phyloP scores from a whole-genome alignment of 2,329 filamentous ascomycete species.

The Colletotrichum eleusines region DNA sequence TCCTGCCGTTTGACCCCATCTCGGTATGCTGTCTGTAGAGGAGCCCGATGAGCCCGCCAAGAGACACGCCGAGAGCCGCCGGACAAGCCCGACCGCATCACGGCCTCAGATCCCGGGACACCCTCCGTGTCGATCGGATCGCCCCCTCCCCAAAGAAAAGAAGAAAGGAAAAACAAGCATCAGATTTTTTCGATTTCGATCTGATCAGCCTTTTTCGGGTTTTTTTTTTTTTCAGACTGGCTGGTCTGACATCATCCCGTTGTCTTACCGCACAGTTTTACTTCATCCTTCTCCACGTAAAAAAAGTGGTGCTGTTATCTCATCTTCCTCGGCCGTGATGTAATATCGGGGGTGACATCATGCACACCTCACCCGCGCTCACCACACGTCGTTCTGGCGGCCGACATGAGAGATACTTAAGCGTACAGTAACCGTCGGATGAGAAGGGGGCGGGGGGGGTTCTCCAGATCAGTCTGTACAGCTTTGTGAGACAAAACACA shows the following conservation, averaged over 20 bases:
- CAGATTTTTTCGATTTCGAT: conserved; percentile 15
- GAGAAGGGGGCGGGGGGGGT: no score
- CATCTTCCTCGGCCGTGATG: conserved; percentile 22
- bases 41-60: not conserved
- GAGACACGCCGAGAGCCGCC: not conserved
- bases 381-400: not conserved
- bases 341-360: conserved; percentile 27
- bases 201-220: no score
- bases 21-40: not conserved
- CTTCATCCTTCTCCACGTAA: conserved; percentile 8
- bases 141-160: not conserved
- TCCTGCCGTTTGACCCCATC: not conserved
- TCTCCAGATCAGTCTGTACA: not conserved
- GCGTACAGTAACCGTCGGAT: not conserved
- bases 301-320: conserved; percentile 39
- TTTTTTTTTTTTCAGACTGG: no score
- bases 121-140: conserved; percentile 7
- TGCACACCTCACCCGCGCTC: not conserved
- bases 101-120: not conserved
- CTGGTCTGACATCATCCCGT: conserved; percentile 14
- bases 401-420: conserved; percentile 15
- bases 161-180: no score
- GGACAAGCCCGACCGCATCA: conserved; percentile 19
- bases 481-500: not conserved
- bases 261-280: conserved; percentile 3